Evolutionary conservation across 306 rosid species (phyloP).

Genomic region (Prunus davidiana): DNA sequence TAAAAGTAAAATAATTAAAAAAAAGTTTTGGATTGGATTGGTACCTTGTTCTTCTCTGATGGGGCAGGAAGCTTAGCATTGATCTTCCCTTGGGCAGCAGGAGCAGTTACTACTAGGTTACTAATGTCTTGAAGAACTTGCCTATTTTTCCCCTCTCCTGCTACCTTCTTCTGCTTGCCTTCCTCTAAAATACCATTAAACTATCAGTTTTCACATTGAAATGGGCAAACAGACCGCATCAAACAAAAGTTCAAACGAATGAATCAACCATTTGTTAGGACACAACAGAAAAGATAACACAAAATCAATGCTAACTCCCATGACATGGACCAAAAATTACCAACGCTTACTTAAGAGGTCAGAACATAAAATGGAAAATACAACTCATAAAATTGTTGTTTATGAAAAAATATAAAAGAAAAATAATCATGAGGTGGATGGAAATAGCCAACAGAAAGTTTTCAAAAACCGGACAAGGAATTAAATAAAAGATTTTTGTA

Average conservation of each 20-base stretch:
- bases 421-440: background rate
- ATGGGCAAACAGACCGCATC: background rate
- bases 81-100: conserved; percentile 38
- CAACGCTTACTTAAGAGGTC: background rate
- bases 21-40: background rate
- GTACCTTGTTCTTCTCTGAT: conserved; percentile 59
- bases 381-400: too few relatives aligned
- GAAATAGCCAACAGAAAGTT: too few relatives aligned
- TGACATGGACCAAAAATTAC: background rate
- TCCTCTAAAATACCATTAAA: conserved; percentile 36
- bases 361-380: too few relatives aligned
- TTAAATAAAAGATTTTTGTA: too few relatives aligned
- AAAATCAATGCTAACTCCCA: too few relatives aligned
- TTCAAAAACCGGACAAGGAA: too few relatives aligned
- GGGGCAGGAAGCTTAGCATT: conserved; percentile 28
- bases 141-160: conserved; percentile 60
- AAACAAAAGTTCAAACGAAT: too few relatives aligned
- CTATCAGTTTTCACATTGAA: background rate
- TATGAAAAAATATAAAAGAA: too few relatives aligned
- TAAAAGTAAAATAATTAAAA: background rate
- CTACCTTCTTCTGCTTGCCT: conserved; percentile 48
- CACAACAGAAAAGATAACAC: too few relatives aligned
- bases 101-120: conserved; percentile 55
- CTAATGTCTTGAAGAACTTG: conserved; percentile 76
- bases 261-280: too few relatives aligned